Conservation (phyloP, 306 rosid genomes). For the Mucuna pruriens region DNA sequence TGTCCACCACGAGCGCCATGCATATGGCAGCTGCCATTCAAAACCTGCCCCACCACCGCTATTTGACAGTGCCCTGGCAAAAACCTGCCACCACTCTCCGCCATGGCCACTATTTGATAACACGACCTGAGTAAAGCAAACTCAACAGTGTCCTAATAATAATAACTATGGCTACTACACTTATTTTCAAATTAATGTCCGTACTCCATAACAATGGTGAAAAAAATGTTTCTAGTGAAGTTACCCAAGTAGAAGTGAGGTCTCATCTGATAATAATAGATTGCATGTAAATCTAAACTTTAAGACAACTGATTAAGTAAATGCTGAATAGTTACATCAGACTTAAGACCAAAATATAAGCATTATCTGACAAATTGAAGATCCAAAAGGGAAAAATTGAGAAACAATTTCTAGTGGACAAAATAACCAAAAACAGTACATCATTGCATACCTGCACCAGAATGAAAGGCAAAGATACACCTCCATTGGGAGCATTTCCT, state of each 20-base stretch:
- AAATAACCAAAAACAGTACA: conserved; percentile 22
- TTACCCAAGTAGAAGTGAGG: neutral
- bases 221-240: neutral
- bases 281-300: neutral
- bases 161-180: neutral
- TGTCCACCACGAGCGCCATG: no score
- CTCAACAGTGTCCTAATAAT: neutral
- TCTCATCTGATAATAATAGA: neutral
- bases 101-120: no score
- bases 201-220: neutral
- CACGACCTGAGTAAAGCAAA: neutral
- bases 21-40: no score
- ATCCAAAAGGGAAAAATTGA: conserved; percentile 11
- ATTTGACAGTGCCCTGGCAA: no score
- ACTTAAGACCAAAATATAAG: neutral
- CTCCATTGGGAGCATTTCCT: conserved; percentile 90
- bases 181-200: neutral
- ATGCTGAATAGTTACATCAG: neutral
- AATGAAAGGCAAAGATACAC: conserved; percentile 96
- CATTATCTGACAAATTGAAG: conserved; percentile 13
- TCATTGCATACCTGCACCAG: conserved; percentile 81
- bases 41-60: neutral
- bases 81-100: no score
- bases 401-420: conserved; percentile 20
- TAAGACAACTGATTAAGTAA: neutral